phyloP scores from a whole-genome alignment of 345 rosid species.

The Carallia brachiata region DNA sequence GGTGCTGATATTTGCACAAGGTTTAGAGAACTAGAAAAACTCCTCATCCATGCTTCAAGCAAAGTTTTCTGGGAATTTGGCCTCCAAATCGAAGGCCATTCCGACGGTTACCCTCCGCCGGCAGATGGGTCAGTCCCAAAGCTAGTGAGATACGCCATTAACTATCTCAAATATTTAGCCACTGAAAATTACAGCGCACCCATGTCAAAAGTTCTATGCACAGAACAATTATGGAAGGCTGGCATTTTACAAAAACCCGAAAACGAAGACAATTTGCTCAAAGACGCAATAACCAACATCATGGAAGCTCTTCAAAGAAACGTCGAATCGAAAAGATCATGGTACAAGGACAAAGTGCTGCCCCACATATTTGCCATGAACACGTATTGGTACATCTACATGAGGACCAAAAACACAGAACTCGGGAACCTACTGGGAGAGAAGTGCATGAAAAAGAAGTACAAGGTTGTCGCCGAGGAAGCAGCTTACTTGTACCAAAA shows the following conservation, averaged over 20 bases:
- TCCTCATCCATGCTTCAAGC: conserved; percentile 51
- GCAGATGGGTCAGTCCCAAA: conserved; percentile 59
- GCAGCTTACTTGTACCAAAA: conserved; percentile 58
- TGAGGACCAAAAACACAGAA: conserved; percentile 54
- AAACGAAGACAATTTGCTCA: conserved; percentile 41
- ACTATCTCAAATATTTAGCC: conserved; percentile 55
- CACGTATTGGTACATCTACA: conserved; percentile 68
- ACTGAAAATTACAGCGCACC: conserved; percentile 41
- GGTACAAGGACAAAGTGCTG: conserved; percentile 47
- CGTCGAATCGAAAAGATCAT: conserved; percentile 43
- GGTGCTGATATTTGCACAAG: conserved; percentile 56
- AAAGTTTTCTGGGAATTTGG: conserved; percentile 70
- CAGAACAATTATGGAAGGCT: conserved; percentile 59
- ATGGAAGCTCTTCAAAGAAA: conserved; percentile 63
- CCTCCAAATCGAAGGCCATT: conserved; percentile 56
- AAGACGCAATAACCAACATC: conserved; percentile 46
- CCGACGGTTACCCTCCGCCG: conserved; percentile 51
- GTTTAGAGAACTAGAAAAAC: conserved; percentile 58
- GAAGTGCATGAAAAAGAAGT: conserved; percentile 38
- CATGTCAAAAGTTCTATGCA: conserved; percentile 52
- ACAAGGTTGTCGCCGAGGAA: conserved; percentile 55
- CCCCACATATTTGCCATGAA: conserved; percentile 51
- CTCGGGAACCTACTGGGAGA: conserved; percentile 53
- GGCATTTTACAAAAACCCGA: conserved; percentile 53
- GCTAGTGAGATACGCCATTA: conserved; percentile 58